Conservation (phyloP, 2,329 filamentous ascomycete species). For the Ceratocystis eucalypticola region DNA sequence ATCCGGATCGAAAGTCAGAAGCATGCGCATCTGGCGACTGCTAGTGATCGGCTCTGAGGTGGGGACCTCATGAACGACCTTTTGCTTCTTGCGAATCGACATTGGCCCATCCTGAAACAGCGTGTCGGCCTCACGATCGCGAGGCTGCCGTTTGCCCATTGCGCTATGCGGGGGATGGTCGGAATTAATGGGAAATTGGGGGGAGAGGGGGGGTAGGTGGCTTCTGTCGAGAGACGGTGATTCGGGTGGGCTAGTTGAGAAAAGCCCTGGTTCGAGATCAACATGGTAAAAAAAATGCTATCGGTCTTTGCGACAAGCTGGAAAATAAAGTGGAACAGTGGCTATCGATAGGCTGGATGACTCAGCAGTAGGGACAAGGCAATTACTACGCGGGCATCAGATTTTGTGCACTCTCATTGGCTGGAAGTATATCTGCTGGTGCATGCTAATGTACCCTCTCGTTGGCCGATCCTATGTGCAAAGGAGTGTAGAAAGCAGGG, state of each 20-base stretch:
- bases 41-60: conserved; percentile 49
- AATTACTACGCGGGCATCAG: no score
- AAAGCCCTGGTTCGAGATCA: neutral
- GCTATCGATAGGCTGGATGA: conserved; percentile 15
- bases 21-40: conserved; percentile 51
- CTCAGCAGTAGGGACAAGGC: conserved; percentile 6
- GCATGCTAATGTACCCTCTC: no score
- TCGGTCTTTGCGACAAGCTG: conserved; percentile 13
- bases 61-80: conserved; percentile 42
- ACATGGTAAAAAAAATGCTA: conserved; percentile 8
- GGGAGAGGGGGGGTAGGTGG: neutral
- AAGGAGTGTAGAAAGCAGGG: no score
- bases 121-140: conserved; percentile 30
- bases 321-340: conserved; percentile 18
- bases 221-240: neutral
- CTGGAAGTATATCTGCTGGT: no score
- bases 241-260: neutral
- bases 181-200: neutral
- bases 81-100: conserved; percentile 36
- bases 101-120: conserved; percentile 24
- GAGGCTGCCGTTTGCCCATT: conserved; percentile 36
- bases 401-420: no score
- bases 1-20: conserved; percentile 61
- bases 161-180: neutral
- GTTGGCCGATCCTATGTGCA: no score